Evolutionary conservation across 2,329 filamentous ascomycete genomes (phyloP), one percentile per base, ranked within the genome.

Genomic region (Lasiodiplodia sp.): DNA sequence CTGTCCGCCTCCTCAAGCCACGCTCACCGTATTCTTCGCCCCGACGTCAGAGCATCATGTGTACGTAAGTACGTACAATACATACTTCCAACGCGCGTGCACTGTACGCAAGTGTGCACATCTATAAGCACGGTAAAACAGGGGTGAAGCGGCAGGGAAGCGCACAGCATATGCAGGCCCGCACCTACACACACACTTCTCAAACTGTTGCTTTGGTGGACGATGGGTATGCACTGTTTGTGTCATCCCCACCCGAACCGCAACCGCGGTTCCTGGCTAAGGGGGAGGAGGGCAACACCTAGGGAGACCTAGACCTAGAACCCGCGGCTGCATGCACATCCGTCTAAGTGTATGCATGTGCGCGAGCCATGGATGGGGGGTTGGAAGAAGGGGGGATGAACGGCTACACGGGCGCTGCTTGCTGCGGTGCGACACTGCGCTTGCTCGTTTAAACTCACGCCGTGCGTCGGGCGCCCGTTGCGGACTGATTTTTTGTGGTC

Each of bases 231-330:
- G 40, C 40, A 49, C 6, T 18, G 5, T 37, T 44, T 44, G 16
- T 25, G 31, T 14, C 21, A 47, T 47, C 44, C 18, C 44, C 44
- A 47, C 44, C 40, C 40, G n/a, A 47, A 47, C 44, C 44, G 44
- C 31, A 53, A 16, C 51, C 51, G 51, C 51, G 56, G 31, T 37
- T n/a, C 57, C 58, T 34, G 58, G 58, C 51, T 53, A 28, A 21
- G 21, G 44, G 28, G 28, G 28, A 28, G 5, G 28, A 28, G 28
- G 28, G n/a, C n/a, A 4, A 47, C 6, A 18, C 40, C 21, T 47
- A 18, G 40, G 18, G 40, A 2, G 40, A 47, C n/a, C 23, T 60
- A 47, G 40, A 47, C n/a, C 23, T 60, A 47, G 57, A 47, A 47
- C 38, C 57, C 28, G 25, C 23, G 8, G 14, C 16, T 53, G 51